Conservation (phyloP, 2,329 filamentous ascomycete species). For the Xylaria sp. region DNA sequence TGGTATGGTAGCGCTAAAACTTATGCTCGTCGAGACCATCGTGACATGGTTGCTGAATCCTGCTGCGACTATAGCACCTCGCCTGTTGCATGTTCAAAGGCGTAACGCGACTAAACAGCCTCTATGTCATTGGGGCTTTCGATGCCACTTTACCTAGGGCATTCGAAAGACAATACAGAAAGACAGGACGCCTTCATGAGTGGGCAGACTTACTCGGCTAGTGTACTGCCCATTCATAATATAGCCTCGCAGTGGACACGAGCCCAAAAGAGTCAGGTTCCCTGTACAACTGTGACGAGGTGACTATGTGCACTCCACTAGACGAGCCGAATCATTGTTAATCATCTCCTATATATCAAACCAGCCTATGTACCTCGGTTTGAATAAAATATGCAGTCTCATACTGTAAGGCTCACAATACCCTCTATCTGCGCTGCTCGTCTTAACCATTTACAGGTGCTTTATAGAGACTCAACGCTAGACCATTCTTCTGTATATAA, state of each 20-base stretch:
- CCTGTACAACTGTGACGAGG: not conserved
- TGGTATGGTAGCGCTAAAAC: not conserved
- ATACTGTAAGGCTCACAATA: not conserved
- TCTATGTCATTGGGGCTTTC: not conserved
- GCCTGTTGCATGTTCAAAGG: not conserved
- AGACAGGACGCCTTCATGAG: not conserved
- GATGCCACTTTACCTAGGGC: not conserved
- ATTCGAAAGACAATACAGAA: not conserved
- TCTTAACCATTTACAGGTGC: not conserved
- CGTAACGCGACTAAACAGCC: not conserved
- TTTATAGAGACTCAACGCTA: not conserved
- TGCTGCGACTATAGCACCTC: not conserved
- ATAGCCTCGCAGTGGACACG: not conserved
- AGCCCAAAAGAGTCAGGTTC: not conserved
- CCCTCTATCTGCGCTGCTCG: not conserved
- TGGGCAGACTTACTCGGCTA: constrained; percentile 5
- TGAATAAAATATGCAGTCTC: not conserved
- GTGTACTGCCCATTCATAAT: constrained; percentile 4
- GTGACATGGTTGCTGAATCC: not conserved
- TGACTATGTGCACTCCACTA: not conserved
- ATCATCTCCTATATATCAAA: not conserved
- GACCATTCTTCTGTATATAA: not conserved
- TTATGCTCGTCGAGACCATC: not conserved
- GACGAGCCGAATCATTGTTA: not conserved
- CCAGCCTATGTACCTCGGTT: not conserved